Evolutionary conservation across 257 asterid genomes (phyloP).

Genomic region (Solanum peruvianum): DNA sequence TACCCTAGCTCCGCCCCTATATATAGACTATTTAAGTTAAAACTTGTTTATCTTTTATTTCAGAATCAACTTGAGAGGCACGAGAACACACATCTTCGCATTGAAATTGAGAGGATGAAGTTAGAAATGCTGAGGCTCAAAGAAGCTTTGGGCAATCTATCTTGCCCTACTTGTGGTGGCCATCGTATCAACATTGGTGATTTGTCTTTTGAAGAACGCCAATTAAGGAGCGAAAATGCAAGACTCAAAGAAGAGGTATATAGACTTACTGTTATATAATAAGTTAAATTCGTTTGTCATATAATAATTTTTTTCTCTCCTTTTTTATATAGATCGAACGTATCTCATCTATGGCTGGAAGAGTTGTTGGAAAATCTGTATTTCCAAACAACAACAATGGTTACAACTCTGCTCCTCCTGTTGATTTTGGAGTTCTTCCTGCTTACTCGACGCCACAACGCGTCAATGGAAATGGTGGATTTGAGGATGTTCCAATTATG

Average conservation of each 20-base stretch:
- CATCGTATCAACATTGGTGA: neutral
- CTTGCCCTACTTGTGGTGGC: neutral
- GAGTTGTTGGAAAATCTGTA: neutral
- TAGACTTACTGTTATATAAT: neutral
- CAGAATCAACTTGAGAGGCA: conserved; percentile 8
- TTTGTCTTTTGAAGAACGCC: neutral
- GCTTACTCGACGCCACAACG: neutral
- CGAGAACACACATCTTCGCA: neutral
- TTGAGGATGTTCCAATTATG: neutral
- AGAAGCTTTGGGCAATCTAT: neutral
- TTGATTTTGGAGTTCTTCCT: neutral
- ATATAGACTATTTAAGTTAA: neutral
- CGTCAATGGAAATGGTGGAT: neutral
- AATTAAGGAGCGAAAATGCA: conserved; percentile 1
- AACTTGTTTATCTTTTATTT: neutral
- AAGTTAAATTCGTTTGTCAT: neutral
- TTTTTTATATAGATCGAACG: neutral
- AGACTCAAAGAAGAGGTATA: conserved; percentile 12
- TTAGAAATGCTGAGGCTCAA: neutral
- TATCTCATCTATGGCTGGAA: neutral
- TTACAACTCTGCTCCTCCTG: neutral
- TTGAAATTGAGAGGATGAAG: conserved; percentile 9
- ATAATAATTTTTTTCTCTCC: neutral
- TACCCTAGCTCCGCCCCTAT: neutral
- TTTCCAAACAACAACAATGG: neutral